Percentiles rank a stretch among this genome's conserved stretches.
These are phyloP conservation scores for Leptomonas pyrrhocoris DNA, from an alignment of 208 protist genomes.

Conservation along the genomic window DNA sequence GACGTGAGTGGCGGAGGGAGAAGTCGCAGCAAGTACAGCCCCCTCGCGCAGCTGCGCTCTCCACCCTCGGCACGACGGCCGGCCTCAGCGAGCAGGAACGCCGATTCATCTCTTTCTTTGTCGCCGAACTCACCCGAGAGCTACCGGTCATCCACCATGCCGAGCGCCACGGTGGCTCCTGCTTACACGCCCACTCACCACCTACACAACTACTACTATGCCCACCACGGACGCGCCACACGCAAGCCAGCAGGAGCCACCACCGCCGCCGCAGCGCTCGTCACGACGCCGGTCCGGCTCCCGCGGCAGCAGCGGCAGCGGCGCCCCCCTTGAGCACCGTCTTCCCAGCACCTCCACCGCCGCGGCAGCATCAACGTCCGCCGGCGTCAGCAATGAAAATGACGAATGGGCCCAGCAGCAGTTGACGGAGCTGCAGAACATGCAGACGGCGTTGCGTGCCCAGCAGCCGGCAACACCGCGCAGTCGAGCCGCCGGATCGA, in stretches of 20 bases:
- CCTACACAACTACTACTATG: no score
- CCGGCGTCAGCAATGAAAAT: neutral
- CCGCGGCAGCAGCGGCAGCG: slow-evolving; percentile 18
- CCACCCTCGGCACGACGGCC: slow-evolving; percentile 23
- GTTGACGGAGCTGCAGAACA: slow-evolving; percentile 25
- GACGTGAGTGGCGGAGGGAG: slow-evolving; percentile 2
- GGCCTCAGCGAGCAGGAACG: neutral
- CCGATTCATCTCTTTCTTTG: slow-evolving; percentile 1
- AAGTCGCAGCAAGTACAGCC: slow-evolving; percentile 32
- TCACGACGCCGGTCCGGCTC: slow-evolving; percentile 24
- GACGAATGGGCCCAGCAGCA: slow-evolving; percentile 31
- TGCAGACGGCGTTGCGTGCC: slow-evolving; percentile 29
- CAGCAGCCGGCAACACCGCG: slow-evolving; percentile 31
- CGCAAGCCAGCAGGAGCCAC: neutral
- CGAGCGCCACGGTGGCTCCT: slow-evolving; percentile 3
- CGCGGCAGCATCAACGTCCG: neutral
- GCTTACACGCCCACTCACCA: neutral
- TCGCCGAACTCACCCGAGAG: slow-evolving; percentile 26
- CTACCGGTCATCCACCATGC: slow-evolving; percentile 25
- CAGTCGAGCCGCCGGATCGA: slow-evolving; percentile 11
- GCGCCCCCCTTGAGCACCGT: neutral
- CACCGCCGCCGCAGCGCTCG: slow-evolving; percentile 4
- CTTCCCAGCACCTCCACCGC: neutral
- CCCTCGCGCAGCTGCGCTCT: slow-evolving; percentile 19
- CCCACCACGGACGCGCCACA: neutral